Percentiles rank a stretch among this genome's conserved stretches.
Conservation (phyloP, 257 asterid genomes). For the Petunia axillaris region DNA sequence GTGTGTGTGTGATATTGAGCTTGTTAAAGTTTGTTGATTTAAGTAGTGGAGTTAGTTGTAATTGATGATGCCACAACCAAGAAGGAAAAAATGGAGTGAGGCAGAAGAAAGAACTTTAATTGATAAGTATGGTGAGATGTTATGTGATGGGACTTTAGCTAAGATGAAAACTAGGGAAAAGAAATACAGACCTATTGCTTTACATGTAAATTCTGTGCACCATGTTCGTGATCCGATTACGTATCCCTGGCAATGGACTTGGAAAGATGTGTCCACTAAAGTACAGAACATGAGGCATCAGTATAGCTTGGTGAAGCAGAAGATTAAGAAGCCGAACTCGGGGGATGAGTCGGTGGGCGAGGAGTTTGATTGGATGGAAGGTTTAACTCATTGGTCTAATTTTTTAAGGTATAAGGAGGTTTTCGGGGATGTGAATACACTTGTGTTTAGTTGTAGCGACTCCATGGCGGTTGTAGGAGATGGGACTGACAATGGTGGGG, state of each 20-base stretch:
- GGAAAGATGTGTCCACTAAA: slow-evolving; percentile 96
- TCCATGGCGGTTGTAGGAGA: slow-evolving; percentile 51
- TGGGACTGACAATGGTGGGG: slow-evolving; percentile 64
- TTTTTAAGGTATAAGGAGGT: slow-evolving; percentile 87
- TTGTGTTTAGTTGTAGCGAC: slow-evolving; percentile 49
- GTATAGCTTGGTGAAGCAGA: slow-evolving; percentile 93
- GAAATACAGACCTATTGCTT: slow-evolving; percentile 80
- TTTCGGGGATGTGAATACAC: slow-evolving; percentile 73
- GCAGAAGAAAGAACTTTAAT: slow-evolving; percentile 93
- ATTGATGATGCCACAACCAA: slow-evolving; percentile 85
- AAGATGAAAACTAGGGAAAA: slow-evolving; percentile 97
- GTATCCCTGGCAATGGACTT: slow-evolving; percentile 95
- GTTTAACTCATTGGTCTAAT: slow-evolving; percentile 83
- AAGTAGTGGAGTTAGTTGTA: not conserved
- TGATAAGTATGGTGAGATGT: slow-evolving; percentile 85
- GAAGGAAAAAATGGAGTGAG: slow-evolving; percentile 98
- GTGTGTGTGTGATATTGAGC: not conserved
- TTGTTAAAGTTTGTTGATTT: not conserved
- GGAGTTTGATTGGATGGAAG: slow-evolving; percentile 98
- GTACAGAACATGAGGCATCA: slow-evolving; percentile 99
- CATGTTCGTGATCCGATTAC: slow-evolving; percentile 60
- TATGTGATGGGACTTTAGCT: slow-evolving; percentile 68
- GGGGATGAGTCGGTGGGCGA: slow-evolving; percentile 56
- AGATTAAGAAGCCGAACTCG: slow-evolving; percentile 74
- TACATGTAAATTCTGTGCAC: slow-evolving; percentile 79